These are phyloP conservation scores for Otatea glauca DNA, from an alignment of 176 grass and related monocot species.

Conservation along the genomic window DNA sequence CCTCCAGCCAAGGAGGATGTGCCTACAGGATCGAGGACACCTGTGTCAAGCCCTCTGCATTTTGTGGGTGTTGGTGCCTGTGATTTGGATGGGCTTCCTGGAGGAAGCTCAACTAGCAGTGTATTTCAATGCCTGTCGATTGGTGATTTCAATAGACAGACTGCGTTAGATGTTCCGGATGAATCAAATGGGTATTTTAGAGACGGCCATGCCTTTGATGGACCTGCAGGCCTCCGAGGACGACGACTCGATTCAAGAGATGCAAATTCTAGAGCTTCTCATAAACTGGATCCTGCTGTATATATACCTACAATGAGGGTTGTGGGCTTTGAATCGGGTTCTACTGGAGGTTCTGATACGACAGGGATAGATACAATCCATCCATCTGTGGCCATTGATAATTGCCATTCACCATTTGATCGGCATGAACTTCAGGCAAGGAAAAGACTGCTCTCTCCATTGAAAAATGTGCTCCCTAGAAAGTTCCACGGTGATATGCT, in stretches of 20 bases:
- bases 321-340: constrained; percentile 75
- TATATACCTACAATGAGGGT: constrained; percentile 59
- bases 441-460: constrained; percentile 72
- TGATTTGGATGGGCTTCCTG: constrained; percentile 63
- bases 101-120: constrained; percentile 50
- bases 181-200: constrained; percentile 28
- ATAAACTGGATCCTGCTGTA: constrained; percentile 43
- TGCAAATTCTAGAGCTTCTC: constrained; percentile 44
- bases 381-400: constrained; percentile 37
- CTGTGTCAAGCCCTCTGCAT: constrained; percentile 44
- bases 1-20: constrained; percentile 47
- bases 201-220: constrained; percentile 28
- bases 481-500: constrained; percentile 74
- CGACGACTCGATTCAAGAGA: constrained; percentile 48
- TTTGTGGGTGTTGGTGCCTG: constrained; percentile 53
- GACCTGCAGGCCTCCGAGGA: constrained; percentile 29
- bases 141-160: constrained; percentile 54
- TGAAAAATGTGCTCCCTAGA: constrained; percentile 64
- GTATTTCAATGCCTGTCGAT: constrained; percentile 40
- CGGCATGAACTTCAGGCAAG: constrained; percentile 61
- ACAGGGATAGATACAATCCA: constrained; percentile 13
- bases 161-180: constrained; percentile 33
- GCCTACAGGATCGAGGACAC: constrained; percentile 41
- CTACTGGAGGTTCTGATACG: constrained; percentile 34
- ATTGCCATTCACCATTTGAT: constrained; percentile 38